These are phyloP conservation scores for Musa schizocarpa DNA, from an alignment of 176 grass and related monocot genomes.

Conservation along the genomic window DNA sequence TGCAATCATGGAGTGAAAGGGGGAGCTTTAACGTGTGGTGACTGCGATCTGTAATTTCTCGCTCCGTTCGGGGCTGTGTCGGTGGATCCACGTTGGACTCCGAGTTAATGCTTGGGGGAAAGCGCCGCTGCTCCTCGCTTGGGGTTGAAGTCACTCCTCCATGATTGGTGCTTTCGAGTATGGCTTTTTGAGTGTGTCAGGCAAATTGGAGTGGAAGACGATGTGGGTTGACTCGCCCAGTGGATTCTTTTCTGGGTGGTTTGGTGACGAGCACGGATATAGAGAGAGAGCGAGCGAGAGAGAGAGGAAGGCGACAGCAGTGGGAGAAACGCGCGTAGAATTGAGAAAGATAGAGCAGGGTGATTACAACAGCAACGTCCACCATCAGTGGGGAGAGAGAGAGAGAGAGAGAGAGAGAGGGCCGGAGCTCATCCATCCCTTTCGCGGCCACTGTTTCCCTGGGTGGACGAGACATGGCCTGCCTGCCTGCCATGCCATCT, in stretches of 20 bases:
- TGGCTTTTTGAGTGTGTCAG: neutral
- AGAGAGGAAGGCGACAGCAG: neutral
- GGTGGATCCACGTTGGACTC: neutral
- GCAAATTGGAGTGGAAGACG: neutral
- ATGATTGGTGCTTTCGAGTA: neutral
- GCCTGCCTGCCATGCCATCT: neutral
- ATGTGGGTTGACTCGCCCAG: slow-evolving; percentile 4
- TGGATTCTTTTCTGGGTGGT: neutral
- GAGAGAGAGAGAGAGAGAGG: neutral
- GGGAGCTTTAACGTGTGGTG: neutral
- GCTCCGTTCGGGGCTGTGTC: neutral
- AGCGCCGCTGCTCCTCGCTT: neutral
- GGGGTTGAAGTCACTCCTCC: neutral
- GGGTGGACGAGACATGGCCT: neutral
- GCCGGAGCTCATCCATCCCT: neutral
- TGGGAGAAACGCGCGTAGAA: slow-evolving; percentile 3
- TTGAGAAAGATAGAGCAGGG: neutral
- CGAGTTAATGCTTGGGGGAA: neutral
- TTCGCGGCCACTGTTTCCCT: neutral
- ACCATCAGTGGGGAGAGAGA: slow-evolving; percentile 1
- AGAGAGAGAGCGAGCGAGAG: neutral
- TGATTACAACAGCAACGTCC: neutral
- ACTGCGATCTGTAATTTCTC: neutral
- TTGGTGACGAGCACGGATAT: neutral
- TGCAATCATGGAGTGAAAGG: too few relatives aligned